Base-by-base conservation (phyloP, 257 asterid species). In the Przewalskia tangutica region DNA sequence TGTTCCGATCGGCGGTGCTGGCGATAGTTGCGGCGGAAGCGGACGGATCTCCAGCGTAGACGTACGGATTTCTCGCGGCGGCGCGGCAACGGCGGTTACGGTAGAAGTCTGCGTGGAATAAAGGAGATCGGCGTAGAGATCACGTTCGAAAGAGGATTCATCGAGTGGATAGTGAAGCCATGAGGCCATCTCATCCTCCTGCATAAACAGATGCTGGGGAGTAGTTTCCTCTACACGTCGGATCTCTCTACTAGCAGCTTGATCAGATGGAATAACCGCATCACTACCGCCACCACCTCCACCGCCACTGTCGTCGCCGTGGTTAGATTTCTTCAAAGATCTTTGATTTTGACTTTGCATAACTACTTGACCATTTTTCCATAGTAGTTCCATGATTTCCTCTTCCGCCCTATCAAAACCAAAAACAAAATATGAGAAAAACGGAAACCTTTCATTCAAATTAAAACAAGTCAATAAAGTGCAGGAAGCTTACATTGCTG, bases 121-220 rank as follows among this genome's bases (percentile, higher is more conserved):
- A 16, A 94, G 90, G 84, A 91, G 88, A 85, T 94, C 94, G 55
- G 94, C 83, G 85, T 87, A 91, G 65, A 92, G 83, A 81, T 93
- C 94, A 18, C 91, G 95, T 79, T 88, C 93, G 83, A 92, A 92
- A 81, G 96, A 83, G 53, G 95, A 77, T 6, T 92, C 97, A 13
- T 93, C 96, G 36, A 92, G 83, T 14, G 97, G 97, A 38, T 91
- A 91, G 79, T 92, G 97, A 34, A 95, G 97, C 97, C 97, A 95
- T 4, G 98, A 86, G 6, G 97, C 87, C 97, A 95, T 89, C 88
- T 95, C 98, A 12, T 91, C 97, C 82, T 93, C 98, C 81, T 92
- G 98, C 90, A 95, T 91, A 87, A 90, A 92, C 79, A 95, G 79
- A 77, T 92, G 90, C 12, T 89, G 90, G 36, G 80, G 65, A 44